phyloP scores from a whole-genome alignment of 306 rosid species.

The Acmispon strigosus region DNA sequence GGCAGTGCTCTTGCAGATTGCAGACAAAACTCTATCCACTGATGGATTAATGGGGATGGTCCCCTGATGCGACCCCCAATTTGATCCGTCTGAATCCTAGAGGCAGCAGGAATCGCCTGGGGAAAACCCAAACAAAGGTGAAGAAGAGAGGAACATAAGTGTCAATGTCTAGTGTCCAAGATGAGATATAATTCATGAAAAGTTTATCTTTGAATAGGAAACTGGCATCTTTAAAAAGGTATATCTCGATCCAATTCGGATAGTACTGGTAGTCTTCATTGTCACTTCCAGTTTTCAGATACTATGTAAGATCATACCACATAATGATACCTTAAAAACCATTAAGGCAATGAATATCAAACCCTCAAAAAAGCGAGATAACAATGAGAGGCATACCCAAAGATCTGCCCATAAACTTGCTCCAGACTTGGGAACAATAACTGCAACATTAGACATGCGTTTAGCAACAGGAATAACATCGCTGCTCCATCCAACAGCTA shows the following conservation, averaged over 20 bases:
- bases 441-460: conserved; percentile 77
- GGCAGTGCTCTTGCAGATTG: conserved; percentile 81
- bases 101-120: conserved; percentile 77
- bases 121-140: not conserved
- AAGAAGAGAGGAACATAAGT: not conserved
- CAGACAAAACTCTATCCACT: conserved; percentile 95
- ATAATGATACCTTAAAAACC: not conserved
- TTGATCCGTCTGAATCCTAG: conserved; percentile 46
- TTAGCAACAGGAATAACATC: conserved; percentile 83
- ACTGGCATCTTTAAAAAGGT: not conserved
- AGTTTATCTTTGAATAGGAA: not conserved
- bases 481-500: conserved; percentile 96
- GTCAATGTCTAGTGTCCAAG: not conserved
- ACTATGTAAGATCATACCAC: not conserved
- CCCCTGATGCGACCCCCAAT: conserved; percentile 83
- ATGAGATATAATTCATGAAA: not conserved
- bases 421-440: conserved; percentile 86
- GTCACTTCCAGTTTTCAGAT: not conserved
- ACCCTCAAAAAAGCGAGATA: not conserved
- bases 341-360: conserved; percentile 1
- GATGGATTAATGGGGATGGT: conserved; percentile 80
- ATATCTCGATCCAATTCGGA: not conserved
- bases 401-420: conserved; percentile 89
- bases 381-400: conserved; percentile 53
- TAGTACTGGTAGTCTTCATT: not conserved